phyloP scores from a whole-genome alignment of 768 basidiomycete species.

The Mrakia hoshinonis region DNA sequence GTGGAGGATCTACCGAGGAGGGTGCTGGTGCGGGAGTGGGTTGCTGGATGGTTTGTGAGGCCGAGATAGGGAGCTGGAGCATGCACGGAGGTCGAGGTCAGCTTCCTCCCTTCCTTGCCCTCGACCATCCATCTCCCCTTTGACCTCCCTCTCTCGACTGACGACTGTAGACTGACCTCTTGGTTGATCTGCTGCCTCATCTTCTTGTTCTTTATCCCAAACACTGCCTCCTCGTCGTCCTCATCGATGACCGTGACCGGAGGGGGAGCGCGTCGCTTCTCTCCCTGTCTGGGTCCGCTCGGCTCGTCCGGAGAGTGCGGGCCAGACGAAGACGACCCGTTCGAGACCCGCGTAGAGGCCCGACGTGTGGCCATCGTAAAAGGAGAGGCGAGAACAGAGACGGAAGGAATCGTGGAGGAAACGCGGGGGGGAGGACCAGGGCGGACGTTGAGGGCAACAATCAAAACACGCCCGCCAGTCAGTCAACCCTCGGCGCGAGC shows the following conservation, averaged over 20 bases:
- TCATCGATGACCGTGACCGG: neutral
- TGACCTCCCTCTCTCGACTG: neutral
- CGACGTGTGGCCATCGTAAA: conserved; percentile 11
- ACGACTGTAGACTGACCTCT: neutral
- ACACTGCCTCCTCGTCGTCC: conserved; percentile 4
- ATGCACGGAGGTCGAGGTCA: neutral
- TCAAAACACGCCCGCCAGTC: no score
- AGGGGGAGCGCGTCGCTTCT: conserved; percentile 18
- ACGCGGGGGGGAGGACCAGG: no score
- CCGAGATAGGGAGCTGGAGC: neutral
- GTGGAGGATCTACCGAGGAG: neutral
- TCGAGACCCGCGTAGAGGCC: neutral
- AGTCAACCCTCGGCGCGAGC: no score
- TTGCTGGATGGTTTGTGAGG: neutral
- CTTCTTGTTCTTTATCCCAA: neutral
- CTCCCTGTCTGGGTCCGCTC: neutral
- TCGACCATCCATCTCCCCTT: neutral
- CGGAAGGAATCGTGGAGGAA: neutral
- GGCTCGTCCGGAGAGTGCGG: neutral
- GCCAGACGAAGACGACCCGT: neutral
- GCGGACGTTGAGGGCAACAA: no score
- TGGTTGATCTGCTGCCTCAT: neutral
- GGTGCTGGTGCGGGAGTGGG: neutral
- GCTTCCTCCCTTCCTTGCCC: neutral
- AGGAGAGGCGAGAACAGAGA: neutral